phyloP scores from a whole-genome alignment of 306 rosid genomes.

The Prunus dulcis region DNA sequence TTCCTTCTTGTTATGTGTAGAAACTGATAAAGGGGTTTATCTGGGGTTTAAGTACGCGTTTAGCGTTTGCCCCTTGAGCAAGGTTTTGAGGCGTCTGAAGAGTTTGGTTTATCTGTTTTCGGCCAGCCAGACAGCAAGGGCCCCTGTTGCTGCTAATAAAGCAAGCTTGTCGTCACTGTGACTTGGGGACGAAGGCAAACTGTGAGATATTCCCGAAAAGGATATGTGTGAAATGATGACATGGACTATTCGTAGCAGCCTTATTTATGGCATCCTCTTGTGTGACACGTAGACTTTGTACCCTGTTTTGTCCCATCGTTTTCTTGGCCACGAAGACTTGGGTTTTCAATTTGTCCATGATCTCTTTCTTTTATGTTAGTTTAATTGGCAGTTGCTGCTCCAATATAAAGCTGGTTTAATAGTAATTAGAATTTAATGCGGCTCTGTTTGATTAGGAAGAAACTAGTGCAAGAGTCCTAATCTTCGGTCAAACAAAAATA shows the following conservation, averaged over 20 bases:
- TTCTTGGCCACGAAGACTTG: not conserved
- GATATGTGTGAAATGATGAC: not conserved
- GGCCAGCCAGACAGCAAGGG: not conserved
- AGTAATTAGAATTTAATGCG: too few species aligned
- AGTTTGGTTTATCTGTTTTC: not conserved
- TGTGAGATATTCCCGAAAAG: not conserved
- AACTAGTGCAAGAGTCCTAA: too few species aligned
- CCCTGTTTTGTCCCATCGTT: not conserved
- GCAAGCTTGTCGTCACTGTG: not conserved
- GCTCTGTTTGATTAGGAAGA: too few species aligned
- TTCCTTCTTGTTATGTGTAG: not conserved
- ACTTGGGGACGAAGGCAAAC: slow-evolving; percentile 13
- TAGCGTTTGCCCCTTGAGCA: not conserved
- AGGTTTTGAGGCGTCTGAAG: not conserved
- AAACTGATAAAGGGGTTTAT: not conserved
- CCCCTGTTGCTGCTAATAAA: not conserved
- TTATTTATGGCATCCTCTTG: not conserved
- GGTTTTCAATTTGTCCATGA: too few species aligned
- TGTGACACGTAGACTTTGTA: not conserved
- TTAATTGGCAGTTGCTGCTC: too few species aligned
- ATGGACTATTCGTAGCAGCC: not conserved
- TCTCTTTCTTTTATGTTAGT: not conserved
- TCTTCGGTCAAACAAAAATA: too few species aligned
- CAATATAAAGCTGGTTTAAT: too few species aligned
- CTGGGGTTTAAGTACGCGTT: not conserved